These are phyloP conservation scores for Talaromyces sp. DNA, from an alignment of 2,329 filamentous ascomycete species.

Conservation along the genomic window DNA sequence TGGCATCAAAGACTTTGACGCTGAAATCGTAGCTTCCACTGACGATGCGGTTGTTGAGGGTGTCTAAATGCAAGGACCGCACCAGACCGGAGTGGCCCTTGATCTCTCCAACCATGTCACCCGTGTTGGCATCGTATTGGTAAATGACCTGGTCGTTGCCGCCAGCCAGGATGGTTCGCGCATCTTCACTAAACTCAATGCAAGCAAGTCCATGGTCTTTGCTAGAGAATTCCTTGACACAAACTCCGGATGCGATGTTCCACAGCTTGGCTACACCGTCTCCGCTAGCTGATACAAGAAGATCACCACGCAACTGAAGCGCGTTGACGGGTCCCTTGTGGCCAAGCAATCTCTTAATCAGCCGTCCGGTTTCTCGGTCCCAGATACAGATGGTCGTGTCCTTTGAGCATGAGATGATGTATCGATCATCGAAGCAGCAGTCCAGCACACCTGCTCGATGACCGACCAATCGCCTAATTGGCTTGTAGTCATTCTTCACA, in stretches of 20 bases:
- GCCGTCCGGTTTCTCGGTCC: conserved; percentile 72
- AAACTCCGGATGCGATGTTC: conserved; percentile 84
- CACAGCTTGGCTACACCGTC: conserved; percentile 92
- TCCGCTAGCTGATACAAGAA: conserved; percentile 87
- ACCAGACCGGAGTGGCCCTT: conserved; percentile 81
- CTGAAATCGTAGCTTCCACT: conserved; percentile 93
- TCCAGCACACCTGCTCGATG: conserved; percentile 89
- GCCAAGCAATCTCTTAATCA: conserved; percentile 74
- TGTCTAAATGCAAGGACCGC: conserved; percentile 85
- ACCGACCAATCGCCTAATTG: conserved; percentile 68
- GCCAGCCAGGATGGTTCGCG: conserved; percentile 85
- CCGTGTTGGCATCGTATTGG: conserved; percentile 90
- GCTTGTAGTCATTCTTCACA: conserved; percentile 69
- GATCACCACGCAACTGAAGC: conserved; percentile 88
- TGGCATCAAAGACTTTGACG: conserved; percentile 90
- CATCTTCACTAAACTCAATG: conserved; percentile 92
- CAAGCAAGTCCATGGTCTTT: conserved; percentile 93
- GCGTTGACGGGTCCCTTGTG: conserved; percentile 93
- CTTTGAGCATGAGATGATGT: conserved; percentile 97
- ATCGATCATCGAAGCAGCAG: conserved; percentile 82
- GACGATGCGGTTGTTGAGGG: conserved; percentile 75
- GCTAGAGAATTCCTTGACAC: conserved; percentile 82
- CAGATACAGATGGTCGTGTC: conserved; percentile 91
- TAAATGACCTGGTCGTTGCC: conserved; percentile 95
- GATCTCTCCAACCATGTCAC: conserved; percentile 74